A percentile compares a stretch with the other conserved stretches of the same genome.
Evolutionary conservation across 108 stramenopile genomes (phyloP).

Genomic region (Conticribra weissflogii): DNA sequence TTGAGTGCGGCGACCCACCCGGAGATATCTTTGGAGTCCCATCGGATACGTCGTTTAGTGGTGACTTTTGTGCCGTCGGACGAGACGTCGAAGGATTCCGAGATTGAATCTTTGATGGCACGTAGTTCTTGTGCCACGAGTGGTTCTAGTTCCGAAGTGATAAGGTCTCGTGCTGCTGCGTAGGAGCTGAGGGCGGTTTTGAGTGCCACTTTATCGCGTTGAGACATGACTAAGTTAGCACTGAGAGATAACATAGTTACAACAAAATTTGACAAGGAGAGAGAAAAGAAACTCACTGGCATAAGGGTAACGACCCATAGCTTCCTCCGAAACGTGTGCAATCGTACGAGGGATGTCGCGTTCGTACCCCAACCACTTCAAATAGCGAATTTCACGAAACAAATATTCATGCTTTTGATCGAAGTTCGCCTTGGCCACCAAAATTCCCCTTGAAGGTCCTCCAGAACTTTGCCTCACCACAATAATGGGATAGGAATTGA

Average conservation of each 20-base stretch:
- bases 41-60: constrained; percentile 76
- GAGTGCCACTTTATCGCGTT: constrained; percentile 80
- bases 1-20: constrained; percentile 87
- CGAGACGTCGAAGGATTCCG: constrained; percentile 84
- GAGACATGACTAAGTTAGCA: constrained; percentile 39
- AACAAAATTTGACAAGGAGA: constrained; percentile 37
- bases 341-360: constrained; percentile 79
- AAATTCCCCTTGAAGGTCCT: not conserved
- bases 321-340: constrained; percentile 70
- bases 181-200: constrained; percentile 90
- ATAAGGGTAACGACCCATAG: constrained; percentile 70
- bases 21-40: constrained; percentile 78
- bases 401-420: constrained; percentile 90
- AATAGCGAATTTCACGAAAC: constrained; percentile 94
- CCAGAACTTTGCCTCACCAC: constrained; percentile 55
- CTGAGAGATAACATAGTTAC: too few relatives aligned
- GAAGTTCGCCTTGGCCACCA: constrained; percentile 91
- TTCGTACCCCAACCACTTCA: constrained; percentile 94
- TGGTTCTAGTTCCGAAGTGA: constrained; percentile 77
- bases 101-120: constrained; percentile 72
- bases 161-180: constrained; percentile 66
- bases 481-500: constrained; percentile 74
- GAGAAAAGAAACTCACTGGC: constrained; percentile 44
- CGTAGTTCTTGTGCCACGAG: constrained; percentile 78
- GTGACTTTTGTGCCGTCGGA: constrained; percentile 61